phyloP scores from a whole-genome alignment of 768 basidiomycete genomes.

The Crucibulum laeve region DNA sequence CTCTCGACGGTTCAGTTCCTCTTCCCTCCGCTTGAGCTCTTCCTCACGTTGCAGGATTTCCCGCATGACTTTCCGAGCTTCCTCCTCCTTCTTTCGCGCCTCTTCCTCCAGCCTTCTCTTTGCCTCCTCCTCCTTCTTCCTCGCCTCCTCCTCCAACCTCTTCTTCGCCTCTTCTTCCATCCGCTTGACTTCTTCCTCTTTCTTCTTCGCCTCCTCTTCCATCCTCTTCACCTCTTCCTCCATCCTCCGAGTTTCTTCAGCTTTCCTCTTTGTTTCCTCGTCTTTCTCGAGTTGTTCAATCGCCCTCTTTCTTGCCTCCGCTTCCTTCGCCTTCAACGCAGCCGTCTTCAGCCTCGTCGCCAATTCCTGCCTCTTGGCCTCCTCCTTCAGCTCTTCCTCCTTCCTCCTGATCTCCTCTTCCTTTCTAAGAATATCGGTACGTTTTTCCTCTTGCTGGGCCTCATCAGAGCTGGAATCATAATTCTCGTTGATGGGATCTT shows the following conservation, averaged over 20 bases:
- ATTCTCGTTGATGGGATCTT: background rate
- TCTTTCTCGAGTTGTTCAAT: too few relatives aligned
- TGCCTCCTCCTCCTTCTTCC: constrained; percentile 17
- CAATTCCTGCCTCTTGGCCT: constrained; percentile 14
- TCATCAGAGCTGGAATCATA: constrained; percentile 5
- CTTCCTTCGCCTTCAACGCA: constrained; percentile 14
- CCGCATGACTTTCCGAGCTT: too few relatives aligned
- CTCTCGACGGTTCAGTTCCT: constrained; percentile 29
- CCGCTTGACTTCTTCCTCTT: too few relatives aligned
- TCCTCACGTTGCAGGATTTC: constrained; percentile 17
- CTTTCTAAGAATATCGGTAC: constrained; percentile 16
- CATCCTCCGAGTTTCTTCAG: too few relatives aligned
- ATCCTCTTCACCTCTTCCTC: too few relatives aligned
- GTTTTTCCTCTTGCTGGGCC: constrained; percentile 13
- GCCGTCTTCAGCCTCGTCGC: constrained; percentile 22
- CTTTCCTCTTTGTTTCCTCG: too few relatives aligned
- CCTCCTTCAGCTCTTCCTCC: constrained; percentile 11
- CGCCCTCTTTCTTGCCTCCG: constrained; percentile 17
- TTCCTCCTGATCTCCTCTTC: constrained; percentile 19
- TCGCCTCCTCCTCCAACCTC: constrained; percentile 15
- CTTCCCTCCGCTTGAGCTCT: constrained; percentile 27
- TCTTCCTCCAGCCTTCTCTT: constrained; percentile 14
- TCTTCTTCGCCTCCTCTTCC: constrained; percentile 15
- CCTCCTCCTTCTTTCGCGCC: constrained; percentile 22
- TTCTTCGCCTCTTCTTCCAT: constrained; percentile 24